Base-by-base conservation (phyloP, 2,329 filamentous ascomycete genomes). In the Fusarium tanahbumbuense region DNA sequence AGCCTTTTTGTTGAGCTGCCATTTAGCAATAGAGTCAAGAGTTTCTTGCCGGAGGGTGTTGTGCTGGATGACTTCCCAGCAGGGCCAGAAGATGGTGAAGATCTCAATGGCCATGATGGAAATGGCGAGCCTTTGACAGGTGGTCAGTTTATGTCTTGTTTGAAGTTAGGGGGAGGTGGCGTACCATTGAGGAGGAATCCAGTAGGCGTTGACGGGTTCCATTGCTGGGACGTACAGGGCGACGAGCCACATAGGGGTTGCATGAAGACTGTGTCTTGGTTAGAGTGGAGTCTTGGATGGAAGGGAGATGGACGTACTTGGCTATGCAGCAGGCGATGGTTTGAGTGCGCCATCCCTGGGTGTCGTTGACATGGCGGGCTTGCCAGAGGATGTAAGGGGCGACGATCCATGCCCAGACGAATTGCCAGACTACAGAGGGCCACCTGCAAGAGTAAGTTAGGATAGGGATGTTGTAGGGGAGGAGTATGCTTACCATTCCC, bases 221-320 rank as follows among this genome's bases (percentile, higher is more conserved):
- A 90, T 86, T 11, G 70, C 81, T 8, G 86, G 84, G 5, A 82
- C 82, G 61, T 87, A 84, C 16, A 88, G 79, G 57, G 87, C 89
- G 25, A 89, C 78, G 40, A 92, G 83, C 89, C 89, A 92, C 80
- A 92, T 84, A 0, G 90, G 90, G 11, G 89, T 87, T 23, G 89
- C 89, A 58, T 86, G 89, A 22, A 92, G 83, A 59, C 87, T 89
- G 56, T 32, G 47, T 58, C 56, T 64, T 27, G 49, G 60, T 71
- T 40, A 56, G 65, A 64, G 47, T 42, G 48, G 53, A 32, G n/a
- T 34, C 22, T 15, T n/a, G 22, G 2, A n/a, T 28, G 32, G 40
- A 32, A 30, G 53, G 44, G 49, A 61, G 45, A 46, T 2, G 6
- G 25, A 77, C 80, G 62, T 74, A 85, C 83, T 81, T 81, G 34